These are phyloP conservation scores for Aspergillus pseudotamarii DNA, from an alignment of 2,329 filamentous ascomycete genomes.

Conservation along the genomic window DNA sequence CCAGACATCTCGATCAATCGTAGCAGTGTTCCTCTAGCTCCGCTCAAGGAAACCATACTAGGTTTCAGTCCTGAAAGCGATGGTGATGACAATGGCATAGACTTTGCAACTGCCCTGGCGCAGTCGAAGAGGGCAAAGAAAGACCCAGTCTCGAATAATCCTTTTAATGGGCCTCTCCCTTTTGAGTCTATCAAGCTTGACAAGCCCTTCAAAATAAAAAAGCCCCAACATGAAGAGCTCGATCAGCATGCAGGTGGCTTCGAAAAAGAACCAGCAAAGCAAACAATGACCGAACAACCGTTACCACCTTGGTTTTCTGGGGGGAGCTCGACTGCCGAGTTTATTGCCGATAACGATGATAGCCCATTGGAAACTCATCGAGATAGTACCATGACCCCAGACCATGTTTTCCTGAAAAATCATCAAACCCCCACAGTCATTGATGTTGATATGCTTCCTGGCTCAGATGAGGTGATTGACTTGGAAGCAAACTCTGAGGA, in stretches of 20 bases:
- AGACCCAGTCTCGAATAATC: constrained; percentile 48
- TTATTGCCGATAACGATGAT: constrained; percentile 32
- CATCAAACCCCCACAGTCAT: constrained; percentile 42
- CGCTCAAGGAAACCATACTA: constrained; percentile 29
- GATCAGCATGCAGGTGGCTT: constrained; percentile 66
- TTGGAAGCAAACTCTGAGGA: constrained; percentile 29
- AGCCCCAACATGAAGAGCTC: constrained; percentile 54
- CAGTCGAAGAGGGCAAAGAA: constrained; percentile 68
- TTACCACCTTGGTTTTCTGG: constrained; percentile 53
- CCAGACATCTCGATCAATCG: constrained; percentile 36
- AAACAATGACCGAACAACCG: constrained; percentile 33
- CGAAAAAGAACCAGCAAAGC: constrained; percentile 51
- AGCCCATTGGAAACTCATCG: constrained; percentile 28
- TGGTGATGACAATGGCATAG: constrained; percentile 75
- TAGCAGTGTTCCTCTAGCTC: constrained; percentile 51
- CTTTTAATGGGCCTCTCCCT: constrained; percentile 79
- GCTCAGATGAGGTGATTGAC: constrained; percentile 34
- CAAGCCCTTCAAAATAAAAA: constrained; percentile 53
- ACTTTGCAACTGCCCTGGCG: constrained; percentile 74
- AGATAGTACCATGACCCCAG: constrained; percentile 21
- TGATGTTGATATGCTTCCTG: constrained; percentile 39
- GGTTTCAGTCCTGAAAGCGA: constrained; percentile 59
- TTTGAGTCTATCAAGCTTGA: constrained; percentile 81
- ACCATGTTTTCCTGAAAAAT: constrained; percentile 32
- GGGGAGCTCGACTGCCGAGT: constrained; percentile 35